Evolutionary conservation across 495 filamentous ascomycete genomes (phyloP).

Genomic region (Rostrohypoxylon terebratum): DNA sequence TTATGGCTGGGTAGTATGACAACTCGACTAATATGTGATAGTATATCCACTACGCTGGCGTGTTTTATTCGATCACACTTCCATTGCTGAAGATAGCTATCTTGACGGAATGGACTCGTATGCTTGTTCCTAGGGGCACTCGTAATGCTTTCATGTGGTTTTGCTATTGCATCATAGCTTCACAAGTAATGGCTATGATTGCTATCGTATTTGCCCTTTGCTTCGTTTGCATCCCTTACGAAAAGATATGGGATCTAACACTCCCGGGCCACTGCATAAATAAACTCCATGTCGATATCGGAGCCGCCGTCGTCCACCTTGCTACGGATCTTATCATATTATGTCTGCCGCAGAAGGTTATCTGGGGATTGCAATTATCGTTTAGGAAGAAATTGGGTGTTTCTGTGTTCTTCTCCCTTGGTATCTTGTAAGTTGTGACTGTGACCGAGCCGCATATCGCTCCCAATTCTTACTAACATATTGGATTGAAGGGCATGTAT

Average conservation of each 20-base stretch:
- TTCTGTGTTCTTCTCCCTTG: constrained; percentile 54
- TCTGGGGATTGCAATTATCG: constrained; percentile 53
- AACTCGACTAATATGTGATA: constrained; percentile 5
- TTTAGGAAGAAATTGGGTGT: constrained; percentile 49
- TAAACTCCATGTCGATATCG: constrained; percentile 35
- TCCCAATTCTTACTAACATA: constrained; percentile 13
- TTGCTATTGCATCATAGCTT: constrained; percentile 45
- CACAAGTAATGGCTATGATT: constrained; percentile 45
- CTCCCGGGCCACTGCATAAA: constrained; percentile 45
- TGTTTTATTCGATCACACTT: constrained; percentile 43
- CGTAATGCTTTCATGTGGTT: constrained; percentile 48
- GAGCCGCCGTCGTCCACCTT: constrained; percentile 47
- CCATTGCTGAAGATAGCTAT: constrained; percentile 42
- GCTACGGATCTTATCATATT: constrained; percentile 53
- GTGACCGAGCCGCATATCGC: neutral
- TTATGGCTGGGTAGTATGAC: neutral
- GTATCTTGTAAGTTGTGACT: constrained; percentile 52
- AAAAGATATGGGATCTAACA: constrained; percentile 47
- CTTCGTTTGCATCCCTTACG: constrained; percentile 58
- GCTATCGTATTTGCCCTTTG: constrained; percentile 38
- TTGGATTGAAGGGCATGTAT: constrained; percentile 44
- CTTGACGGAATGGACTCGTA: constrained; percentile 41
- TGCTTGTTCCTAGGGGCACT: constrained; percentile 42
- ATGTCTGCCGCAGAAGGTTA: constrained; percentile 51
- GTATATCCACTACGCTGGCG: constrained; percentile 29